Evolutionary conservation across 306 rosid genomes (phyloP), one percentile per base, ranked within the genome.

Genomic region (Vigna nakashimae): DNA sequence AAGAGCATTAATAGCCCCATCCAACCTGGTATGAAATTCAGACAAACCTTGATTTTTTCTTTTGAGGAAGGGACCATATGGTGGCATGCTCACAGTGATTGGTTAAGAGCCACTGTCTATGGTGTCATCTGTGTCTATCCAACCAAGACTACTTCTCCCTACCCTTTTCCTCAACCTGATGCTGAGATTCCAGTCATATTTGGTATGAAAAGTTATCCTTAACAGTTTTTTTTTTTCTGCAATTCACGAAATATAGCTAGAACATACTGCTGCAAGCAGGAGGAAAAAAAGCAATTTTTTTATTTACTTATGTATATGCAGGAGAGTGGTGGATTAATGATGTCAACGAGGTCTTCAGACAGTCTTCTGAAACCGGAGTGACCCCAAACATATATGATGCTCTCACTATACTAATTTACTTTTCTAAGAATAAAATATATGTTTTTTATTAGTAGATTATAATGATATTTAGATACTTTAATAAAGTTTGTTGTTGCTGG

Each of bases 301-400:
- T 3, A 36, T 32, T 22, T 32, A 28, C 48, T 42, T 7, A 55
- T 55, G 10, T 2, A 36, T 24, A 16, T 10, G 18, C 28, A 88
- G 88, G 88, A 52, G 88, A 88, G 59, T 90, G 94, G 92, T 91
- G 96, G 96, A 89, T 78, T 75, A 60, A 62, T 24, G 93, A 79
- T 73, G 70, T 89, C 22, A 50, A 16, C 3, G 65, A 70, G 74
- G 83, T 88, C n/a, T 49, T 38, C 28, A 53, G 15, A 16, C 79
- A 48, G 30, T 83, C 76, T 57, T 7, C 64, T 20, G 18, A 1
- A 75, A 66, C 52, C 0, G 93, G 93, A 66, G 91, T 69, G 74
- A 73, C 28, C 10, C 84, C 87, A 10, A 77, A 69, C 14, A 8
- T 43, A 24, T 84, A 85, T 16, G 85, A 84, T 73, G 82, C 88